Evolutionary conservation across 306 rosid genomes (phyloP).

Genomic region (Acacia confusa): DNA sequence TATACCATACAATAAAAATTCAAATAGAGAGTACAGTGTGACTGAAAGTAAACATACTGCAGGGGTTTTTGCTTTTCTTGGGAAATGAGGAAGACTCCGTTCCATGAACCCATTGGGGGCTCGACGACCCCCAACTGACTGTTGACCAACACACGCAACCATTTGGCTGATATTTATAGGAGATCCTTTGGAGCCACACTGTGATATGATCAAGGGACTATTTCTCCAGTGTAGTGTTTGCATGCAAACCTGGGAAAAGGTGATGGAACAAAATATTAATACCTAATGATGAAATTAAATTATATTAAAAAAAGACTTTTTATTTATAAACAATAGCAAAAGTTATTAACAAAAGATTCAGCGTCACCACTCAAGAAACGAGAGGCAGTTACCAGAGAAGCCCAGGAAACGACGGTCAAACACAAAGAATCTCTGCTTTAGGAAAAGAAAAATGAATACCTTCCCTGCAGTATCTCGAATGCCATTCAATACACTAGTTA

Average conservation of each 20-base stretch:
- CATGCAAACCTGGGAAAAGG: conserved; percentile 73
- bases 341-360: conserved; percentile 10
- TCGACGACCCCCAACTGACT: conserved; percentile 90
- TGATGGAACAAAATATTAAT: not conserved
- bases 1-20: not conserved
- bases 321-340: not conserved
- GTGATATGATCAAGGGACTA: conserved; percentile 97
- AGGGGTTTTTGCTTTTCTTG: conserved; percentile 65
- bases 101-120: conserved; percentile 93
- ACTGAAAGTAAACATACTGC: conserved; percentile 59
- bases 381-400: not conserved
- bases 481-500: conserved; percentile 59
- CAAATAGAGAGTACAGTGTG: conserved; percentile 17
- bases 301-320: not conserved
- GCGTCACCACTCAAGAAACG: not conserved
- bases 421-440: conserved; percentile 13
- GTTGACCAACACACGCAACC: conserved; percentile 98
- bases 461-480: conserved; percentile 69
- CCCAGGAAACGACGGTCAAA: not conserved
- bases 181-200: conserved; percentile 98
- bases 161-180: conserved; percentile 88
- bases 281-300: not conserved
- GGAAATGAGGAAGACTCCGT: conserved; percentile 98
- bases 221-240: conserved; percentile 87
- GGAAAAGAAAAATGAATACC: conserved; percentile 41